Evolutionary conservation across 257 asterid species (phyloP).

Genomic region (Nicotiana benthamiana): DNA sequence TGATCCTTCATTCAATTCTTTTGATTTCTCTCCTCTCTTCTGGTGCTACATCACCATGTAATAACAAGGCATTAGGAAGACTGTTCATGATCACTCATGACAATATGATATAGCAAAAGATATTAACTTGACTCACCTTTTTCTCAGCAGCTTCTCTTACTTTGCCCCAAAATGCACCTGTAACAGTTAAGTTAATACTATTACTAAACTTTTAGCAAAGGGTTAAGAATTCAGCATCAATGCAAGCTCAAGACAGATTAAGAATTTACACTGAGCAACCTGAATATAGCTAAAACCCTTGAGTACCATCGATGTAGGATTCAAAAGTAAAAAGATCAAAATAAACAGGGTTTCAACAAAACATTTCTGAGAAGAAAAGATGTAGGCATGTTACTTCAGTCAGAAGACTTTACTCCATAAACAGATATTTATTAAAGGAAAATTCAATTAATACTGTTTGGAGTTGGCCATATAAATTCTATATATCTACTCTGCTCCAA

Average conservation of each 20-base stretch:
- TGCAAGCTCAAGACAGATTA: background rate
- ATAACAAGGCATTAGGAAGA: background rate
- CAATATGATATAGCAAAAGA: background rate
- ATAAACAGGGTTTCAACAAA: background rate
- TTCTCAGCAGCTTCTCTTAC: slow-evolving; percentile 9
- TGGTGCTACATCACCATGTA: background rate
- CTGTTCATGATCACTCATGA: background rate
- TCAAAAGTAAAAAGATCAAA: background rate
- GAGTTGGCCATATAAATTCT: background rate
- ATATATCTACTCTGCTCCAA: background rate
- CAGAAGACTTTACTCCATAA: background rate
- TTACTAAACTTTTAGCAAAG: background rate
- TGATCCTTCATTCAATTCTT: background rate
- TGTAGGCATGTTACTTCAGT: background rate
- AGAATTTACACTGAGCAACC: background rate
- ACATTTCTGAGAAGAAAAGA: background rate
- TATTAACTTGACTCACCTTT: background rate
- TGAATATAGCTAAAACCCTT: background rate
- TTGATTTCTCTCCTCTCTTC: background rate
- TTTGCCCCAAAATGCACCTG: slow-evolving; percentile 7
- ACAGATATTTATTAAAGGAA: background rate
- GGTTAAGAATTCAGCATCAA: background rate
- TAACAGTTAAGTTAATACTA: background rate
- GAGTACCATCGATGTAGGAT: background rate
- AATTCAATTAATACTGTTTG: background rate